Evolutionary conservation across 805 yeast species (phyloP).

Genomic region (Suhomyces prunicola): DNA sequence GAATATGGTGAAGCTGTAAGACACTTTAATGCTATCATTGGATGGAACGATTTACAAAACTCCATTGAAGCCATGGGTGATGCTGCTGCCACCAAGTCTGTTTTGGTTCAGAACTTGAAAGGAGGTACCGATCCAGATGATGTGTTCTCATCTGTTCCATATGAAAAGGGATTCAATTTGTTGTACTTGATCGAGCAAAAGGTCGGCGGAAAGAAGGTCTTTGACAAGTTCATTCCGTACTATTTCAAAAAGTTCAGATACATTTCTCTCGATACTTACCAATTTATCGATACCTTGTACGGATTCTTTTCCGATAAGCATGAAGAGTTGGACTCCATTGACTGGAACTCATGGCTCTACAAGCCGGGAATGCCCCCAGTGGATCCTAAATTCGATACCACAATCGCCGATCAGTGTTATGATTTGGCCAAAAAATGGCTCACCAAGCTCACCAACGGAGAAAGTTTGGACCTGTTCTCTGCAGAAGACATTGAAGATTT

Average conservation of each 20-base stretch:
- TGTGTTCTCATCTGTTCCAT: slow-evolving; percentile 32
- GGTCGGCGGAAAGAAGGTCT: slow-evolving; percentile 61
- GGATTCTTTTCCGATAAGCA: slow-evolving; percentile 55
- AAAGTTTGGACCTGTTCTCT: slow-evolving; percentile 33
- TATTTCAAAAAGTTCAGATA: slow-evolving; percentile 71
- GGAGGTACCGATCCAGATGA: slow-evolving; percentile 45
- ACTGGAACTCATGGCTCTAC: slow-evolving; percentile 84
- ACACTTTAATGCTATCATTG: slow-evolving; percentile 30
- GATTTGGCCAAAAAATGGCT: slow-evolving; percentile 66
- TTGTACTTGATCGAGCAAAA: slow-evolving; percentile 68
- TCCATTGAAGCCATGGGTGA: slow-evolving; percentile 32
- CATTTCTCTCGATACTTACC: slow-evolving; percentile 74
- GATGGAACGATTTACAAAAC: slow-evolving; percentile 28
- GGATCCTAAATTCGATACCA: slow-evolving; percentile 75
- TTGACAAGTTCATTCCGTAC: slow-evolving; percentile 76
- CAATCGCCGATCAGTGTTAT: slow-evolving; percentile 71
- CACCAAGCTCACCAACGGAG: slow-evolving; percentile 24
- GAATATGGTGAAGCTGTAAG: slow-evolving; percentile 31
- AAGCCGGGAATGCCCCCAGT: slow-evolving; percentile 83
- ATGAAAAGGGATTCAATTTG: slow-evolving; percentile 36
- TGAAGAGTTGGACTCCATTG: slow-evolving; percentile 60
- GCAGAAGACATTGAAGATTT: slow-evolving; percentile 52
- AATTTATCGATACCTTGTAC: slow-evolving; percentile 73
- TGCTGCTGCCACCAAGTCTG: slow-evolving; percentile 48
- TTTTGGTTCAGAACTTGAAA: slow-evolving; percentile 68